Evolutionary conservation across 2,329 filamentous ascomycete species (phyloP), one percentile per base, ranked within the genome.

Genomic region (Aspergillus bombycis): DNA sequence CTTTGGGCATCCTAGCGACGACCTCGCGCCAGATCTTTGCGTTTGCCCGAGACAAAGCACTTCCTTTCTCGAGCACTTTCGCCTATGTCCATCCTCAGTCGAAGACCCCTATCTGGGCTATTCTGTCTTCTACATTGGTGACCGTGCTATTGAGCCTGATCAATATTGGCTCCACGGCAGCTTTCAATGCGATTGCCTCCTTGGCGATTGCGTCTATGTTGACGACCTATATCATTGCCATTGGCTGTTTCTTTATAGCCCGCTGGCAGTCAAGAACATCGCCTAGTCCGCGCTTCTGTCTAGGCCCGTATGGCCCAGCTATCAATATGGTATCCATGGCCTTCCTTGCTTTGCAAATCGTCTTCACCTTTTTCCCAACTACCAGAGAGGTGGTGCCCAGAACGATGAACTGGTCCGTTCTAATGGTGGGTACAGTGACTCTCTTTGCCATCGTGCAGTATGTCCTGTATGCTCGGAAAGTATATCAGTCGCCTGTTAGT

Each of bases 101-200:
- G 43, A 73, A 80, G 54, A 76, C 83, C 34, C 82, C 82, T 0
- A 67, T 81, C 43, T 78, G 77, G 63, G 71, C 80, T 2, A 70
- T 78, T 19, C 61, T 72, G 21, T 75, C 71, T 12, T 70, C 73
- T 2, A 65, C 68, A 26, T 9, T 48, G n/a, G 72, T 78, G 57
- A 70, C 71, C 48, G 68, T 74, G 6, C 70, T 83, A 9, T 74
- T 78, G 19, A 79, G 77, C 11, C 73, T 84, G 60, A 84, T 85
- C 75, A 84, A 82, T 72, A 80, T 85, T 59, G 83, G 81, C 50
- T 84, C 80, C 23, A 74, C 78, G 4, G 78, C 80, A 9, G 84
- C 83, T 6, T 85, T 86, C 74, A 84, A 85, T 68, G 83, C 81
- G 60, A 80, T 86, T 65, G 78, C 83, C 16, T 85, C 82, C 1